Evolutionary conservation across 306 rosid species (phyloP), one percentile per base, ranked within the genome.

Genomic region (Alnus rubra): DNA sequence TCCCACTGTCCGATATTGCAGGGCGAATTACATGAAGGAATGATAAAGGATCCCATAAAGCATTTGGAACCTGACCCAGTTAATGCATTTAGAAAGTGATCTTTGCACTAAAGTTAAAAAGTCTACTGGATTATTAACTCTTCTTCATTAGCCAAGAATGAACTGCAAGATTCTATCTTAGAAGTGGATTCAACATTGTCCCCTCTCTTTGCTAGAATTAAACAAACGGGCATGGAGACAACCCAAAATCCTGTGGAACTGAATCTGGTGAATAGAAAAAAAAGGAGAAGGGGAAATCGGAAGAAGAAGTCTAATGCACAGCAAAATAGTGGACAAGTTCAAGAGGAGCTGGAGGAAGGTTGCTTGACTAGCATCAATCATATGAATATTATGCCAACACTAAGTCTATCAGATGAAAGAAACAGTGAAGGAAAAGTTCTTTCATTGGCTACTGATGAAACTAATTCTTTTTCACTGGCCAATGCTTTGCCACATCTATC

Each of bases 291-390:
- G 13, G 76, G 67, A 71, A 77, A 18, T 37, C 64, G 82, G 77
- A 73, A 7, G 73, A 88, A 74, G 85, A 68, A 76, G 45, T 51
- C 54, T n/a, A 15, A 14, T 74, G 42, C 50, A 16, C 69, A 18
- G 39, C 70, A 82, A 82, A 73, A 73, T 2, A 48, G 53, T 12
- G 75, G 64, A 56, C 18, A 49, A 62, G 76, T 69, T 77, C 73
- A 65, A 63, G 76, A 76, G 64, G 72, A 75, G 69, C 74, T 79
- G 54, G 84, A 71, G 77, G 75, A 79, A 62, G 77, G 48, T 52
- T 75, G 18, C 44, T 69, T 65, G 68, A 68, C 18, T 52, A 64
- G 79, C 37, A 63, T 82, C 77, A 49, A 65, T 14, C 70, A 65
- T 75, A 9, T 53, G 80, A 63, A 51, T 59, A 74, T 51, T 6